These are phyloP conservation scores for Plasmodium gonderi DNA, from an alignment of 169 alveolate genomes.

Conservation along the genomic window DNA sequence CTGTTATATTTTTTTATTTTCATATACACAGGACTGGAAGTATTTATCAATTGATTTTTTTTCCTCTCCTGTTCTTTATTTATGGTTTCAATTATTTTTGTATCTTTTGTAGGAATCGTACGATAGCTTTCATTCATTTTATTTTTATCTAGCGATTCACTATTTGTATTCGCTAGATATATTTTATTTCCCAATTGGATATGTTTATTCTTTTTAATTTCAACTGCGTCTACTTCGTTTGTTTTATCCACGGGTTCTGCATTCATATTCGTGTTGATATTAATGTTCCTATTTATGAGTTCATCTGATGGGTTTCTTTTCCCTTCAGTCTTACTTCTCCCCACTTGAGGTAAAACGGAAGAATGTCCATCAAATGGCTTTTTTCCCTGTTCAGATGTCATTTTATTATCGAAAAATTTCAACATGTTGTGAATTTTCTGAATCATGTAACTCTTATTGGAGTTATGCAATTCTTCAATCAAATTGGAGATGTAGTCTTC, in stretches of 20 bases:
- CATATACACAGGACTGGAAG: not conserved
- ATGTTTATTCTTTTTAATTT: too few species aligned
- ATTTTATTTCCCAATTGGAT: not conserved
- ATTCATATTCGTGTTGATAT: too few species aligned
- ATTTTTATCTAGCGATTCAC: not conserved
- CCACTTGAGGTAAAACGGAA: too few species aligned
- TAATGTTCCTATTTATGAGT: not conserved
- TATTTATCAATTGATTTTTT: not conserved
- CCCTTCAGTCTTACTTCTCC: too few species aligned
- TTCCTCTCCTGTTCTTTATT: not conserved
- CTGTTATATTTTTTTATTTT: not conserved
- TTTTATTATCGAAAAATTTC: slow-evolving; percentile 16
- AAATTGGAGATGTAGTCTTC: slow-evolving; percentile 49
- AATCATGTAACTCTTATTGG: slow-evolving; percentile 26
- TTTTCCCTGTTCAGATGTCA: not conserved
- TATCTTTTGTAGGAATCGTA: not conserved
- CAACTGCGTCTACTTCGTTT: too few species aligned
- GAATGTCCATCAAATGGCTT: too few species aligned
- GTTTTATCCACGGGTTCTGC: too few species aligned
- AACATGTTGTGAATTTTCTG: slow-evolving; percentile 21
- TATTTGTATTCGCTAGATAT: not conserved
- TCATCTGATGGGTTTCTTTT: not conserved
- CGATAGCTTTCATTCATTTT: not conserved
- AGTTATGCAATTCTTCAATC: slow-evolving; percentile 35
- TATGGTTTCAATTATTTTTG: not conserved